These are phyloP conservation scores for Tilletia walkeri DNA, from an alignment of 1,284 basidiomycete genomes.

Conservation along the genomic window DNA sequence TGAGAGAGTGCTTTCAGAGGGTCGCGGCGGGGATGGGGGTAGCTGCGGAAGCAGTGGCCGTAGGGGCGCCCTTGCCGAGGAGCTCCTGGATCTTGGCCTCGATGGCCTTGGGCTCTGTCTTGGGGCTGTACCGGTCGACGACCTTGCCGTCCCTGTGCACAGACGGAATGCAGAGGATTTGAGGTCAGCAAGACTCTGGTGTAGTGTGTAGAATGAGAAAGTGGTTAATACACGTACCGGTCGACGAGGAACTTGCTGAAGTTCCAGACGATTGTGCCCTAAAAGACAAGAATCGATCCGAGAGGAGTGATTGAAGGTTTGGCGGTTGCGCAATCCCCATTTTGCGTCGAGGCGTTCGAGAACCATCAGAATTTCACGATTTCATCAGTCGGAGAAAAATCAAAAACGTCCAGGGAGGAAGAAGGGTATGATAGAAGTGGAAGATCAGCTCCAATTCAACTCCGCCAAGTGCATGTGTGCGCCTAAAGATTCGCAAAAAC, in stretches of 20 bases:
- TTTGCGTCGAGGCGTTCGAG: too few species aligned
- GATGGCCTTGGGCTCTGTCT: slow-evolving; percentile 70
- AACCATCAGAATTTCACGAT: too few species aligned
- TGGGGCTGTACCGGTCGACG: slow-evolving; percentile 74
- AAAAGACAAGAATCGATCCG: background rate
- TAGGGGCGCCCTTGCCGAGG: slow-evolving; percentile 23
- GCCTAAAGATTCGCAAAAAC: background rate
- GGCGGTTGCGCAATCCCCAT: too few species aligned
- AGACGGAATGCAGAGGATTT: background rate
- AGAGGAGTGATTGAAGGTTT: background rate
- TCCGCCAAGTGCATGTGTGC: too few species aligned
- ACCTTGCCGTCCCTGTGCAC: slow-evolving; percentile 64
- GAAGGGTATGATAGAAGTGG: too few species aligned
- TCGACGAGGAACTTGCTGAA: slow-evolving; percentile 60
- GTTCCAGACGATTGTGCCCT: slow-evolving; percentile 64
- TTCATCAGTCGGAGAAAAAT: background rate
- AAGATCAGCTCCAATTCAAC: background rate
- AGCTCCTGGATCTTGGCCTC: slow-evolving; percentile 67
- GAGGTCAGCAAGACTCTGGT: background rate
- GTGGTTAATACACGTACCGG: slow-evolving; percentile 1
- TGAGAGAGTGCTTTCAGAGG: background rate
- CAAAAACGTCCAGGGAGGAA: background rate
- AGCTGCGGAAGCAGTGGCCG: slow-evolving; percentile 5
- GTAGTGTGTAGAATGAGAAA: background rate
- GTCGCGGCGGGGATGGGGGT: background rate